phyloP scores from a whole-genome alignment of 495 filamentous ascomycete species.

The Echria macrotheca region DNA sequence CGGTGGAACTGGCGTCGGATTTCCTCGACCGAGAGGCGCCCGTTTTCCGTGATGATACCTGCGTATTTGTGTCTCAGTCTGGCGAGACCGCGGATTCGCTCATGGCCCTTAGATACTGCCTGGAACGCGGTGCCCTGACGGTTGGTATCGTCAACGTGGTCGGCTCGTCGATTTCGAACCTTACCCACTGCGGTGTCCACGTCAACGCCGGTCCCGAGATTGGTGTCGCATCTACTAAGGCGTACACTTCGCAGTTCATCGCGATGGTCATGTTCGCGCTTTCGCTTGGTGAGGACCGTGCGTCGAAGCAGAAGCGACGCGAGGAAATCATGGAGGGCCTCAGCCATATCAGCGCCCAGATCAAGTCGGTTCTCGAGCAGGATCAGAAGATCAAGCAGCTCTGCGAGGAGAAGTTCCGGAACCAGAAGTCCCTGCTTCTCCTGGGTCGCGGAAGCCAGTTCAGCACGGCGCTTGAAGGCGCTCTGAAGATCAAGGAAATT shows the following conservation, averaged over 20 bases:
- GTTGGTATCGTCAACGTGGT: constrained; percentile 98
- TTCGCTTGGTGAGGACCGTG: constrained; percentile 90
- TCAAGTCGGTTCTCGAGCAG: constrained; percentile 81
- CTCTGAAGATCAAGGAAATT: constrained; percentile 99
- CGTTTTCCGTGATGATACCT: constrained; percentile 99
- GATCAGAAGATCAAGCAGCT: constrained; percentile 91
- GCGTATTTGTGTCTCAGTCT: constrained; percentile 97
- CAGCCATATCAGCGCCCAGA: constrained; percentile 78
- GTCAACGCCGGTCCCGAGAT: constrained; percentile 99
- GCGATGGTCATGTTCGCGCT: constrained; percentile 99
- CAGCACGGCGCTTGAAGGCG: constrained; percentile 95
- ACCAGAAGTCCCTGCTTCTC: constrained; percentile 93
- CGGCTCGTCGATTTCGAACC: constrained; percentile 93
- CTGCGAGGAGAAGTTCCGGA: constrained; percentile 83
- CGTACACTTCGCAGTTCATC: constrained; percentile 97
- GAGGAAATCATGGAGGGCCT: constrained; percentile 97
- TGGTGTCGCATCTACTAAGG: constrained; percentile 97
- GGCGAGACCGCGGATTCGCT: constrained; percentile 98
- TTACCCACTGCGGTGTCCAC: constrained; percentile 99
- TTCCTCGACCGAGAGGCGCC: constrained; percentile 96
- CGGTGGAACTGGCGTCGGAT: constrained; percentile 94
- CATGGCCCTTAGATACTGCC: constrained; percentile 92
- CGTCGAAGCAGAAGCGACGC: constrained; percentile 85
- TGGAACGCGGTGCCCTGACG: constrained; percentile 93
- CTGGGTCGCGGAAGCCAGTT: constrained; percentile 93